Conservation (phyloP, 1,284 basidiomycete genomes). For the Puccinia novopanici region DNA sequence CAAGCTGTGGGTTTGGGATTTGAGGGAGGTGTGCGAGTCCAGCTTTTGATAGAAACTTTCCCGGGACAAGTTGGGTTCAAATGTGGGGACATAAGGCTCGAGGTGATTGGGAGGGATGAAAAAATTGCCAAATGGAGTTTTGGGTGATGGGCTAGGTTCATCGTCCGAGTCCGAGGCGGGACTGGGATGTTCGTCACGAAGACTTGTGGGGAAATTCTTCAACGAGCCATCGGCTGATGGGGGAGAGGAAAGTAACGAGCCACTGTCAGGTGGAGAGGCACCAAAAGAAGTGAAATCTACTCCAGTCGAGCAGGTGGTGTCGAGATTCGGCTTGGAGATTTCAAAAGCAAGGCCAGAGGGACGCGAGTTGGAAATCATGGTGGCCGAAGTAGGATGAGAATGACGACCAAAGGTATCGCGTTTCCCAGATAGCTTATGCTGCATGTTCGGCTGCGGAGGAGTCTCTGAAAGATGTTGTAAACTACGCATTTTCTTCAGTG, state of each 20-base stretch:
- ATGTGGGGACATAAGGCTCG: slow-evolving; percentile 6
- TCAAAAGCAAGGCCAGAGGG: slow-evolving; percentile 2
- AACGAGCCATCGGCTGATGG: not conserved
- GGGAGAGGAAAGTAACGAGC: not conserved
- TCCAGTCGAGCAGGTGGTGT: not conserved
- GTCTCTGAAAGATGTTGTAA: slow-evolving; percentile 2
- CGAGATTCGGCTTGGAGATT: not conserved
- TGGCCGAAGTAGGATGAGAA: not conserved
- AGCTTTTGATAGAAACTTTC: slow-evolving; percentile 1
- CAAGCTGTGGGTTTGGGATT: slow-evolving; percentile 9
- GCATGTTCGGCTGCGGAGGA: not conserved
- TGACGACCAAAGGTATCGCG: not conserved
- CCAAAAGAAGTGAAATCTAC: not conserved
- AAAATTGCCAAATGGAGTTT: slow-evolving; percentile 29
- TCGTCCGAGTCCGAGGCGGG: slow-evolving; percentile 18
- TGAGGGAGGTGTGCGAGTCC: not conserved
- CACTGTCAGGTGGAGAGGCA: not conserved
- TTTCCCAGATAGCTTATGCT: not conserved
- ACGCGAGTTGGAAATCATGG: not conserved
- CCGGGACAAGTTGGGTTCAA: not conserved
- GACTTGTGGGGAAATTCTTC: not conserved
- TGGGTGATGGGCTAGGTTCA: slow-evolving; percentile 13
- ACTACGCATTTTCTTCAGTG: not conserved
- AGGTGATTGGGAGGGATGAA: slow-evolving; percentile 3
- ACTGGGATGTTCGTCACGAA: slow-evolving; percentile 8